phyloP scores from a whole-genome alignment of 495 filamentous ascomycete genomes.

The Penicillium longicatenatum region DNA sequence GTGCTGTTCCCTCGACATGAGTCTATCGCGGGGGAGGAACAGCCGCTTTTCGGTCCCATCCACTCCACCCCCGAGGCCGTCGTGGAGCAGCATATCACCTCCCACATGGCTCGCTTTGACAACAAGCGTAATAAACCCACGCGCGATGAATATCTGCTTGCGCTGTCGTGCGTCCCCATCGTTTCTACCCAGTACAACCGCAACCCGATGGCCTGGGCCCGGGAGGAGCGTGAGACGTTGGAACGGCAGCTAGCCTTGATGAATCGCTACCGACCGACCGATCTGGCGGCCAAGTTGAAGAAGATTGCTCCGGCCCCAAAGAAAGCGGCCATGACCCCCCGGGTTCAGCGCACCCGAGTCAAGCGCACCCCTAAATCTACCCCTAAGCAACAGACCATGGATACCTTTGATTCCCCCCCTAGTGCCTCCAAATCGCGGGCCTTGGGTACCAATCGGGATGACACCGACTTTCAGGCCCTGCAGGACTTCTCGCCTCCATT shows the following conservation, averaged over 20 bases:
- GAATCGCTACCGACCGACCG: conserved; percentile 38
- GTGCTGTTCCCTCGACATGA: conserved; percentile 60
- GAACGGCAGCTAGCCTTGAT: conserved; percentile 52
- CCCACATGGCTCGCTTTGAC: conserved; percentile 57
- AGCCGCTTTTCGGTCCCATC: conserved; percentile 56
- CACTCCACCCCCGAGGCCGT: conserved; percentile 51
- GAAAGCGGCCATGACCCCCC: conserved; percentile 31
- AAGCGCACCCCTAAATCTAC: conserved; percentile 51
- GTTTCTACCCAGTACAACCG: conserved; percentile 59
- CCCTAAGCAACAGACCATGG: conserved; percentile 49
- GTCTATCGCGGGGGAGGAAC: conserved; percentile 45
- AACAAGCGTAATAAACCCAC: conserved; percentile 64
- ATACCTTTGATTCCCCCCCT: conserved; percentile 44
- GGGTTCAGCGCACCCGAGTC: conserved; percentile 39
- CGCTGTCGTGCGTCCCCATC: conserved; percentile 66
- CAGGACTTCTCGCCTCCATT: conserved; percentile 77
- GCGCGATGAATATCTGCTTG: conserved; percentile 68
- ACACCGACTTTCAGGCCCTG: conserved; percentile 81
- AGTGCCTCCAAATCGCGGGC: conserved; percentile 44
- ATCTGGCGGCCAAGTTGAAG: conserved; percentile 38
- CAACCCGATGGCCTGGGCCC: conserved; percentile 61
- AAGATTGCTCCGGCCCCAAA: conserved; percentile 53
- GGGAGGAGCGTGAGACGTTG: conserved; percentile 62
- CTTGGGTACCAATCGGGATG: conserved; percentile 69
- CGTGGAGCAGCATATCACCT: conserved; percentile 67